Evolutionary conservation across 345 rosid species (phyloP).

Genomic region (Brassica nigra): DNA sequence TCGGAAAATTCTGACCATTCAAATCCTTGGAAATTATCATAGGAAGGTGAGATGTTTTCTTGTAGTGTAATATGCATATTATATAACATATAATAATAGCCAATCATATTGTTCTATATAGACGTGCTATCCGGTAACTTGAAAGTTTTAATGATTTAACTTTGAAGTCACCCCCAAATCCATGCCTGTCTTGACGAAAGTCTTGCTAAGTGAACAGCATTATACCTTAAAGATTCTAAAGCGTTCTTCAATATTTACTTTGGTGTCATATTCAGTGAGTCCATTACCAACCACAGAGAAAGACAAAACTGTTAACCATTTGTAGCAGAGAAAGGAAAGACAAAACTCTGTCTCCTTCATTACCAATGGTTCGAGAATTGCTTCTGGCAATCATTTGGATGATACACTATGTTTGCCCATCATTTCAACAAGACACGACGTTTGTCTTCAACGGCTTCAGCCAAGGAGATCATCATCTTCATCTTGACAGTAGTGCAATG

Average conservation of each 20-base stretch:
- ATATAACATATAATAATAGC: too few relatives aligned
- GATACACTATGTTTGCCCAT: conserved; percentile 24
- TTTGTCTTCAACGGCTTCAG: conserved; percentile 51
- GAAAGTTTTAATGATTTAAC: too few relatives aligned
- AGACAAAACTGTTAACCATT: not conserved
- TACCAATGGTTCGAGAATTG: conserved; percentile 35
- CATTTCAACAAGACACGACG: conserved; percentile 28
- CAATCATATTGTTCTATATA: too few relatives aligned
- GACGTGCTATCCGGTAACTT: too few relatives aligned
- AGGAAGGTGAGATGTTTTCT: too few relatives aligned
- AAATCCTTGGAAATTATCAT: too few relatives aligned
- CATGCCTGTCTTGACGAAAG: conserved; percentile 29
- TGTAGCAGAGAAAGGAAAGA: conserved; percentile 11
- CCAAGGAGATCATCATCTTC: conserved; percentile 31
- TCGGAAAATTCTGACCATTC: too few relatives aligned
- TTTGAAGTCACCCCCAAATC: not conserved
- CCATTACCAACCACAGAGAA: not conserved
- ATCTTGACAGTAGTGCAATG: conserved; percentile 43
- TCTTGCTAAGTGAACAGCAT: not conserved
- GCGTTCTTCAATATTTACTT: not conserved
- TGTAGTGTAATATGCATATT: too few relatives aligned
- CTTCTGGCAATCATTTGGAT: conserved; percentile 19
- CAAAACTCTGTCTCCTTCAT: not conserved
- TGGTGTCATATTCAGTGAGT: not conserved
- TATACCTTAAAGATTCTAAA: conserved; percentile 32